Evolutionary conservation across 306 rosid genomes (phyloP), one percentile per base, ranked within the genome.

Genomic region (Malus fusca): DNA sequence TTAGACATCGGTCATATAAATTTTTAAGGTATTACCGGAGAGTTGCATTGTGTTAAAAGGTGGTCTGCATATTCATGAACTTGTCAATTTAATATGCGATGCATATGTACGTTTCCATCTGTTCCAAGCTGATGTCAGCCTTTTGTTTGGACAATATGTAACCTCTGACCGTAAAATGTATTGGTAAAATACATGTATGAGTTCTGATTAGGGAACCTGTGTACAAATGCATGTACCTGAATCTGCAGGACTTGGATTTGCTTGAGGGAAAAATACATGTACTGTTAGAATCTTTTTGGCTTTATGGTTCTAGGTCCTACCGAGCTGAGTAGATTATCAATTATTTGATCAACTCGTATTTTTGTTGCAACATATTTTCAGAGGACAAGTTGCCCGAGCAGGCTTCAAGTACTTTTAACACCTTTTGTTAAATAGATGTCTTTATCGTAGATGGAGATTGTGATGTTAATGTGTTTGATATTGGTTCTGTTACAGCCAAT

Each of bases 401-500:
- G 66, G 66, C 33, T 61, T 61, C 17, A 23, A 61, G 14, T 19
- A 56, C 35, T 13, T 13, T 61, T 2, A 4, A 25, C 42, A 25
- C 18, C 3, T 61, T 25, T 11, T 25, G 19, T 25, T 12, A 61
- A 61, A 61, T 18, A 61, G 66, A 25, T 23, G 4, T 52, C 51
- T 65, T 52, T 66, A 48, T 48, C 55, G 2, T 5, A 74, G 69
- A 75, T 17, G 30, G 30, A 17, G 17, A 60, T 48, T 77, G 59
- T 4, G 71, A 51, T 79, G 72, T 73, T 80, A 48, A 77, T 71
- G 56, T 55, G 56, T 82, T 19, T 28, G 11, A 73, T 71, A 28
- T 64, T 72, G 69, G 76, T 78, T 79, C 30, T 78, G 19, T 76
- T 81, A 75, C 97, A 95, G 97, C 99, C 99, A 81, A 92, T 89